Evolutionary conservation across 768 basidiomycete genomes (phyloP).

Genomic region (Holtermannia corniformis): DNA sequence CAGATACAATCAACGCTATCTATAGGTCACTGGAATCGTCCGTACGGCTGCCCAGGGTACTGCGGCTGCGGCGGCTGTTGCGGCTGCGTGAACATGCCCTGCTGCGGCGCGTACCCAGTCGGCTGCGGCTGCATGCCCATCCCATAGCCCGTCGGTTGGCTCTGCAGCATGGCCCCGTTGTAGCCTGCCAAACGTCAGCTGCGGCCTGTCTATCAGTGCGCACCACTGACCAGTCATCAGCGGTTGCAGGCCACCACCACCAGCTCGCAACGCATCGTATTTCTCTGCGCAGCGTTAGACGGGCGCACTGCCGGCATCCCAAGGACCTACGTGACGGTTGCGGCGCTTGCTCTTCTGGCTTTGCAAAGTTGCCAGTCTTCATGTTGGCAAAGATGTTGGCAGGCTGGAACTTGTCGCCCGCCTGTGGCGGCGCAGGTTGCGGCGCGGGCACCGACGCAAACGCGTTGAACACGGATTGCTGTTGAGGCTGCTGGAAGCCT

Average conservation of each 20-base stretch:
- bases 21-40: neutral
- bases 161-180: slow-evolving; percentile 35
- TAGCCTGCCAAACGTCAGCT: slow-evolving; percentile 19
- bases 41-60: slow-evolving; percentile 10
- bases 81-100: slow-evolving; percentile 32
- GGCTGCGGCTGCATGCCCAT: slow-evolving; percentile 23
- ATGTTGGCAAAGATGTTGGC: slow-evolving; percentile 45
- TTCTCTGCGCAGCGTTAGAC: slow-evolving; percentile 20
- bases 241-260: slow-evolving; percentile 27
- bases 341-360: slow-evolving; percentile 36
- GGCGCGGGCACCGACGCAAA: slow-evolving; percentile 36
- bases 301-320: too few species aligned
- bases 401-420: slow-evolving; percentile 40
- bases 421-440: slow-evolving; percentile 11
- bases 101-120: slow-evolving; percentile 22
- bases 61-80: slow-evolving; percentile 9
- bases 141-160: slow-evolving; percentile 29
- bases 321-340: slow-evolving; percentile 37
- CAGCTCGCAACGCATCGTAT: slow-evolving; percentile 43
- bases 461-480: slow-evolving; percentile 41
- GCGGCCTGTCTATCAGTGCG: neutral
- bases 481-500: slow-evolving; percentile 30
- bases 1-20: too few species aligned
- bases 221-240: slow-evolving; percentile 26
- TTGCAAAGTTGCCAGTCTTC: slow-evolving; percentile 41